Evolutionary conservation across 2,329 filamentous ascomycete species (phyloP).

Genomic region (Fusarium sp.): DNA sequence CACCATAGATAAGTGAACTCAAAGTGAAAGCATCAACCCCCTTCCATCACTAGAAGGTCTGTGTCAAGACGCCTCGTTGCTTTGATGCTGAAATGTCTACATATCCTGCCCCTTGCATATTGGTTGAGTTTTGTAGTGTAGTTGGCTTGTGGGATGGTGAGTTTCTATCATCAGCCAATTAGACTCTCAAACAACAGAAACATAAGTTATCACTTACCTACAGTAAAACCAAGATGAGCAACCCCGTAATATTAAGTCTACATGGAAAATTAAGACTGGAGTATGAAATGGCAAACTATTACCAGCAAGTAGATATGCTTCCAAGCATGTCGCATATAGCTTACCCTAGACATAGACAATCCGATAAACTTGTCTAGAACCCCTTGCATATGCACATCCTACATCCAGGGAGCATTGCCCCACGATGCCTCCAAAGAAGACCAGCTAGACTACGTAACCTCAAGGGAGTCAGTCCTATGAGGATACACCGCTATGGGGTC

Average conservation of each 20-base stretch:
- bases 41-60: neutral
- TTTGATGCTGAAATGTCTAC: neutral
- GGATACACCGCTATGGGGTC: neutral
- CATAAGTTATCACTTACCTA: no score
- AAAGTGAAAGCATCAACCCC: neutral
- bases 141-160: neutral
- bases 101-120: conserved; percentile 7
- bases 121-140: neutral
- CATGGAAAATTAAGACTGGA: neutral
- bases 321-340: no score
- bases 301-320: neutral
- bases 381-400: conserved; percentile 2
- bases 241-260: neutral
- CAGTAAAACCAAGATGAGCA: neutral
- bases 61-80: neutral
- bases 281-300: neutral
- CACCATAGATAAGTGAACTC: neutral
- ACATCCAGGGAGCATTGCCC: neutral
- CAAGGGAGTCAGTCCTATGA: neutral
- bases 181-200: neutral
- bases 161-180: neutral
- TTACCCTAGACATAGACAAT: neutral
- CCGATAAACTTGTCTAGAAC: neutral
- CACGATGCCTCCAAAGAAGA: neutral
- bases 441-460: neutral